Evolutionary conservation across 1,139 yeast genomes (phyloP).

Genomic region (Saccharomycopsis crataegensis): DNA sequence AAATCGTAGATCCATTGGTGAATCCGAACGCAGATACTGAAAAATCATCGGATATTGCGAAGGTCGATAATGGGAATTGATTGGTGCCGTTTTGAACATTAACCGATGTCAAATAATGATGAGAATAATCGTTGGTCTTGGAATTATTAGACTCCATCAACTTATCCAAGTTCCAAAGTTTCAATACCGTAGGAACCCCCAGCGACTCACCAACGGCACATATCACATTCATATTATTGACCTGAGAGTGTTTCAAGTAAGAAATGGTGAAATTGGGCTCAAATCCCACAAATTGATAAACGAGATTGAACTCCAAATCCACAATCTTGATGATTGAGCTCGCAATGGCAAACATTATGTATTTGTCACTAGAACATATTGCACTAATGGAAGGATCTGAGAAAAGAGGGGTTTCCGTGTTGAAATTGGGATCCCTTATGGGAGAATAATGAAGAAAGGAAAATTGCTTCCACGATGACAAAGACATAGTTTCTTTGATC

Average conservation of each 20-base stretch:
- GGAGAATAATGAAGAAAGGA: constrained; percentile 82
- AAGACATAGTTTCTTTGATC: constrained; percentile 29
- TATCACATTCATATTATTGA: constrained; percentile 36
- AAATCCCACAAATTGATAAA: constrained; percentile 53
- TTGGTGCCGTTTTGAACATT: constrained; percentile 46
- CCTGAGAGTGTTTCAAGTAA: constrained; percentile 39
- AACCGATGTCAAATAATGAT: constrained; percentile 28
- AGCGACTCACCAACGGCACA: constrained; percentile 70
- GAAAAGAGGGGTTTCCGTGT: constrained; percentile 57
- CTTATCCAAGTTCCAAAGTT: constrained; percentile 64
- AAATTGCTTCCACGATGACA: constrained; percentile 74
- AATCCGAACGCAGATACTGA: constrained; percentile 75
- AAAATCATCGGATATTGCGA: constrained; percentile 48
- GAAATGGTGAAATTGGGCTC: constrained; percentile 53
- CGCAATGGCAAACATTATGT: constrained; percentile 52
- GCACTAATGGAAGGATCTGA: constrained; percentile 70
- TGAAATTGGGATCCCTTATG: constrained; percentile 71
- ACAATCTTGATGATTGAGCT: constrained; percentile 53
- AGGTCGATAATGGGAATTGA: constrained; percentile 66
- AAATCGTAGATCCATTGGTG: constrained; percentile 77
- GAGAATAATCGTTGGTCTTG: constrained; percentile 24
- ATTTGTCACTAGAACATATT: constrained; percentile 45
- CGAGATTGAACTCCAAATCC: constrained; percentile 39
- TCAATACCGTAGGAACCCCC: constrained; percentile 60
- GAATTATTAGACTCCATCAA: constrained; percentile 3